These are phyloP conservation scores for Barnettozyma botsteinii DNA, from an alignment of 805 yeast species.

Conservation along the genomic window DNA sequence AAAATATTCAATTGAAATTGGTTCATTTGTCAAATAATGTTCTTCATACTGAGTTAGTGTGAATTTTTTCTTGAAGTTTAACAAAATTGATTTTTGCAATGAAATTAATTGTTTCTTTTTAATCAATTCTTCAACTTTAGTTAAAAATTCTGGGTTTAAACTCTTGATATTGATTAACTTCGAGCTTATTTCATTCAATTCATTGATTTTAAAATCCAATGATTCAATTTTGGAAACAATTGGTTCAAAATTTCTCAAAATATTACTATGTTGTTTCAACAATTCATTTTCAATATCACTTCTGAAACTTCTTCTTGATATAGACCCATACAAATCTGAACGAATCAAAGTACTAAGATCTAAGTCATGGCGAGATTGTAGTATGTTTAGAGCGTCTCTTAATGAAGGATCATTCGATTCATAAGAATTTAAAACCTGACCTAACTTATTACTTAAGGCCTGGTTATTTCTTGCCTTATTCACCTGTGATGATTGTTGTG, in stretches of 20 bases:
- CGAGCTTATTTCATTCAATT: conserved; percentile 15
- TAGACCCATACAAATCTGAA: conserved; percentile 46
- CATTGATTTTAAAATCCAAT: conserved; percentile 18
- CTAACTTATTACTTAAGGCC: conserved; percentile 29
- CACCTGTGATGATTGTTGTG: conserved; percentile 3
- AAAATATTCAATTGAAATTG: conserved; percentile 50
- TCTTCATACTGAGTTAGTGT: conserved; percentile 70
- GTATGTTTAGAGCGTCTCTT: conserved; percentile 29
- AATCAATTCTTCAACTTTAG: conserved; percentile 17
- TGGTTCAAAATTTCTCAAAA: conserved; percentile 39
- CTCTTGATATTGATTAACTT: conserved; percentile 13
- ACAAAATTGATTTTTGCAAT: conserved; percentile 47
- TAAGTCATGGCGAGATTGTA: conserved; percentile 30
- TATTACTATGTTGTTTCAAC: conserved; percentile 48
- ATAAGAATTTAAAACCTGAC: conserved; percentile 30
- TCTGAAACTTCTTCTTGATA: conserved; percentile 53
- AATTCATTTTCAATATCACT: conserved; percentile 58
- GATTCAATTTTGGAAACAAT: conserved; percentile 37
- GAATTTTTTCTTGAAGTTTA: conserved; percentile 53
- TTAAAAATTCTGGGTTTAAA: conserved; percentile 13
- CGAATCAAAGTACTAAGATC: conserved; percentile 20
- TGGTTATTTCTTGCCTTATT: conserved; percentile 19
- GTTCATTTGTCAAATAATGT: conserved; percentile 42
- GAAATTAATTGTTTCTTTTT: conserved; percentile 16
- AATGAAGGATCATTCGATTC: conserved; percentile 28